Conservation (phyloP, 2,329 filamentous ascomycete species). For the Thielaviopsis punctulata region DNA sequence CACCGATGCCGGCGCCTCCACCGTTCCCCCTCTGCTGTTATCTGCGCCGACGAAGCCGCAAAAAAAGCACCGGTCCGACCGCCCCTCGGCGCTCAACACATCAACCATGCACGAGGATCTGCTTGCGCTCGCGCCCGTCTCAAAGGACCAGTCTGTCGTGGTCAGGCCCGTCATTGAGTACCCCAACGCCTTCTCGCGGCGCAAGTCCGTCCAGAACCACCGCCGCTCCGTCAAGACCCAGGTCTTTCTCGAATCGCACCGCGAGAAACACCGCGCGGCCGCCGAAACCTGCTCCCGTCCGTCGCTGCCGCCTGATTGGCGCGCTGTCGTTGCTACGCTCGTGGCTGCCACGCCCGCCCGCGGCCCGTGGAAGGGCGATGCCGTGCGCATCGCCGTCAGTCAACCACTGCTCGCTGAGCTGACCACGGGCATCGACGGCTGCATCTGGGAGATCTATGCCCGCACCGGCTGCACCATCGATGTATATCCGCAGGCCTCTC, state of each 20-base stretch:
- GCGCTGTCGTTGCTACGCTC: constrained; percentile 22
- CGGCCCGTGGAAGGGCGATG: constrained; percentile 18
- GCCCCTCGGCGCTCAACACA: not conserved
- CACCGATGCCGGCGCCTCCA: no score
- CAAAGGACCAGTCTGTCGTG: constrained; percentile 1
- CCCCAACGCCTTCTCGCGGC: not conserved
- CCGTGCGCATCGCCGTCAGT: constrained; percentile 22
- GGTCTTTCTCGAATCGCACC: not conserved
- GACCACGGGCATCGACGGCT: constrained; percentile 13
- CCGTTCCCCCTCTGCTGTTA: no score
- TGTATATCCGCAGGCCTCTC: constrained; percentile 6
- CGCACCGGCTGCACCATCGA: constrained; percentile 14
- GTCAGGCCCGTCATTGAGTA: constrained; percentile 1
- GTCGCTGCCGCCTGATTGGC: constrained; percentile 21
- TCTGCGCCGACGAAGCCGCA: no score
- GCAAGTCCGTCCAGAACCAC: not conserved
- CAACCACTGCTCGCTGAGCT: constrained; percentile 17
- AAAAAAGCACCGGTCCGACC: not conserved
- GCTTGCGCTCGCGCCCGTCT: not conserved
- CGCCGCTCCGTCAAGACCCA: constrained; percentile 1
- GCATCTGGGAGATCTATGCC: constrained; percentile 19
- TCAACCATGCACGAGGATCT: not conserved
- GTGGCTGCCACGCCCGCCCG: constrained; percentile 21
- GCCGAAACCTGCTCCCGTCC: constrained; percentile 2
- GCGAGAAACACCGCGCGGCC: not conserved